Conservation (phyloP, 2,329 filamentous ascomycete genomes). For the Fusarium falciforme region DNA sequence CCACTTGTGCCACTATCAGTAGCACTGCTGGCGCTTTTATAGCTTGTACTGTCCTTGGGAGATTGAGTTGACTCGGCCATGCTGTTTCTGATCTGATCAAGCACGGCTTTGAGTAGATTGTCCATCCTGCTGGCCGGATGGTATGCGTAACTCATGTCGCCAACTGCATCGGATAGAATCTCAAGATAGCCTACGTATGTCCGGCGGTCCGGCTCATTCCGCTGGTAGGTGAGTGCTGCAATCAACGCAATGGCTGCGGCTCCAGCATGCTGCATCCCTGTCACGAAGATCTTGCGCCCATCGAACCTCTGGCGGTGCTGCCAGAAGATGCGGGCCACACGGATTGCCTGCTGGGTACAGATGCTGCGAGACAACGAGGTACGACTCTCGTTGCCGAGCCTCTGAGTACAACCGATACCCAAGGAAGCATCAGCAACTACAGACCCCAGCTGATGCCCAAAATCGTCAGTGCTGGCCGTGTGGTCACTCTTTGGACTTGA, state of each 20-base stretch:
- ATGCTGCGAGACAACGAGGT: slow-evolving; percentile 61
- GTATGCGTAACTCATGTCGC: slow-evolving; percentile 65
- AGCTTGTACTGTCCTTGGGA: slow-evolving; percentile 34
- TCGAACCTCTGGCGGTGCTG: slow-evolving; percentile 65
- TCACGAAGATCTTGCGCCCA: slow-evolving; percentile 61
- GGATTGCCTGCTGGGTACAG: slow-evolving; percentile 66
- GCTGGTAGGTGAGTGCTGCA: slow-evolving; percentile 57
- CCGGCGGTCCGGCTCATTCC: slow-evolving; percentile 51
- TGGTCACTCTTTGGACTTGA: slow-evolving; percentile 45
- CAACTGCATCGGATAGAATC: slow-evolving; percentile 61
- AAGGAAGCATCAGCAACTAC: slow-evolving; percentile 35
- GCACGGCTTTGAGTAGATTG: slow-evolving; percentile 62
- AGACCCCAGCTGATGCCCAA: slow-evolving; percentile 30
- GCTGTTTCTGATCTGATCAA: slow-evolving; percentile 57
- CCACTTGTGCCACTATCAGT: slow-evolving; percentile 12
- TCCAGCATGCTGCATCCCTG: slow-evolving; percentile 64
- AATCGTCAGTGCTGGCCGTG: slow-evolving; percentile 22
- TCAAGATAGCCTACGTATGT: slow-evolving; percentile 61
- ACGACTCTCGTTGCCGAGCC: slow-evolving; percentile 54
- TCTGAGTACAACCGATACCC: slow-evolving; percentile 48
- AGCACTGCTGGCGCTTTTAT: slow-evolving; percentile 5
- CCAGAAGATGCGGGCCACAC: slow-evolving; percentile 65
- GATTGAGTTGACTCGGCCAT: slow-evolving; percentile 37
- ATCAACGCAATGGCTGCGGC: slow-evolving; percentile 66
- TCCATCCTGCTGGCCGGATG: slow-evolving; percentile 66